Percentiles rank a stretch among this genome's conserved stretches.
Conservation (phyloP, 441 rosid species). For the Adansonia grandidieri region DNA sequence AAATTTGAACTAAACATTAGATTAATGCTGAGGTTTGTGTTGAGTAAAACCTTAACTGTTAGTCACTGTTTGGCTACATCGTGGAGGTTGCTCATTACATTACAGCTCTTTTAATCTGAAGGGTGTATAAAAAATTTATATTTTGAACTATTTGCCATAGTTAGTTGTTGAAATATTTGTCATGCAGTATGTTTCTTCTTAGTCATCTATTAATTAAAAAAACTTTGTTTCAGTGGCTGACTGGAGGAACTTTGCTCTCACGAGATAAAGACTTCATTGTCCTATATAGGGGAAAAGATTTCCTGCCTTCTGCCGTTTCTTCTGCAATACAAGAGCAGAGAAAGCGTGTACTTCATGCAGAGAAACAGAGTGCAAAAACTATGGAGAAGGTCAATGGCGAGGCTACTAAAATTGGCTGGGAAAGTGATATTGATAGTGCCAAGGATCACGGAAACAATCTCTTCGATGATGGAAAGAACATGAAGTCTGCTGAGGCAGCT, state of each 20-base stretch:
- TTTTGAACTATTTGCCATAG: constrained; percentile 7
- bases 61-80: neutral
- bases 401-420: constrained; percentile 30
- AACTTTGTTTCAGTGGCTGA: constrained; percentile 71
- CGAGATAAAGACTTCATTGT: constrained; percentile 87
- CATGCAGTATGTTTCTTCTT: neutral
- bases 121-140: neutral
- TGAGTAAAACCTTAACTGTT: constrained; percentile 12
- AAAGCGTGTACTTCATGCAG: constrained; percentile 43
- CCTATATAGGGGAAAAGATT: constrained; percentile 97
- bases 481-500: constrained; percentile 54
- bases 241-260: constrained; percentile 85
- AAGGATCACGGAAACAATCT: constrained; percentile 33
- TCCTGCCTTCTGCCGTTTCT: constrained; percentile 87
- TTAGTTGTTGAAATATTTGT: constrained; percentile 16
- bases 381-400: constrained; percentile 34
- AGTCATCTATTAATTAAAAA: constrained; percentile 24
- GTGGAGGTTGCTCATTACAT: neutral
- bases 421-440: constrained; percentile 32
- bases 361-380: constrained; percentile 41
- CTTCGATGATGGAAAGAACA: constrained; percentile 41
- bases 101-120: neutral
- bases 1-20: neutral
- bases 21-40: constrained; percentile 10
- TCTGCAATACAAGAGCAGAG: constrained; percentile 82